Evolutionary conservation across 169 alveolate species (phyloP).

Genomic region (Eimeria acervulina): DNA sequence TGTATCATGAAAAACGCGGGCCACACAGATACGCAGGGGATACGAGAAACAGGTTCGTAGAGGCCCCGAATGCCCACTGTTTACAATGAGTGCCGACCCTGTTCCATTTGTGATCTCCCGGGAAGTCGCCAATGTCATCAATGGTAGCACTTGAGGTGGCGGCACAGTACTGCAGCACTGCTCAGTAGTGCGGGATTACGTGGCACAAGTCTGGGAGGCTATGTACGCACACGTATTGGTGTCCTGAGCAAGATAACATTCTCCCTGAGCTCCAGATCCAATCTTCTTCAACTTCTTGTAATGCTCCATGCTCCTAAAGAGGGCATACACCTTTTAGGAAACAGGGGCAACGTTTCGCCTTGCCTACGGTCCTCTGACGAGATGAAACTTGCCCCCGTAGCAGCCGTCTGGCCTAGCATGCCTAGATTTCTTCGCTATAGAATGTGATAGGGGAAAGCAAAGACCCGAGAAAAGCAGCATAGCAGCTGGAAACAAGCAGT

Average conservation of each 20-base stretch:
- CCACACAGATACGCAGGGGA: background rate
- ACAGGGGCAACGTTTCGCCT: background rate
- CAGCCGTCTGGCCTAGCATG: background rate
- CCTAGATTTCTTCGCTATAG: background rate
- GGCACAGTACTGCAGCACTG: background rate
- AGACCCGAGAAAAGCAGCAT: background rate
- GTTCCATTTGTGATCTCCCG: background rate
- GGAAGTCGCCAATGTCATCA: background rate
- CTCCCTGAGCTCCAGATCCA: slow-evolving; percentile 74
- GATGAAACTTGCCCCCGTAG: background rate
- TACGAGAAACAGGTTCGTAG: too few relatives aligned
- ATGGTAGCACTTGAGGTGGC: background rate
- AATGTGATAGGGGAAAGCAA: background rate
- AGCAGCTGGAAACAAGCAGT: background rate
- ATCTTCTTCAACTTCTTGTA: slow-evolving; percentile 42
- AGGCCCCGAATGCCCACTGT: too few relatives aligned
- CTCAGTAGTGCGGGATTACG: background rate
- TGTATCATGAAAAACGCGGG: background rate
- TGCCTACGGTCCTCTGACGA: background rate
- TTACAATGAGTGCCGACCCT: background rate
- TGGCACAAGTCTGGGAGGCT: background rate
- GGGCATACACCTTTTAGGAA: background rate
- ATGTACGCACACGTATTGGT: slow-evolving; percentile 34
- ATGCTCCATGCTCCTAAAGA: slow-evolving; percentile 19
- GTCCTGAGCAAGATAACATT: slow-evolving; percentile 63